Conservation (phyloP, 495 filamentous ascomycete genomes). For the Viridothelium virens region DNA sequence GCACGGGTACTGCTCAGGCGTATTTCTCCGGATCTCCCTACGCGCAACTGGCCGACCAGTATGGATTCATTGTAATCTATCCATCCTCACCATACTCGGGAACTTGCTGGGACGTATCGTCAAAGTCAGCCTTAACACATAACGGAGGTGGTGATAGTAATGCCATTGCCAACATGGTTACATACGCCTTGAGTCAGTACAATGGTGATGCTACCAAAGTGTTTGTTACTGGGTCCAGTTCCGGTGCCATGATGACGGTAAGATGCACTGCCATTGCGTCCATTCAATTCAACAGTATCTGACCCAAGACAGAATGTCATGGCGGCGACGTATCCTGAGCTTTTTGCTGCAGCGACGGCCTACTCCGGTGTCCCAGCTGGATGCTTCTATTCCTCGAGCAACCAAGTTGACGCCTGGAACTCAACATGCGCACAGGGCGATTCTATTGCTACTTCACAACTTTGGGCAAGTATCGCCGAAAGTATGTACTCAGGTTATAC, state of each 20-base stretch:
- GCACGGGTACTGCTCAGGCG: constrained; percentile 30
- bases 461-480: constrained; percentile 46
- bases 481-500: constrained; percentile 49
- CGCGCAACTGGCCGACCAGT: constrained; percentile 37
- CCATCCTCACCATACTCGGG: constrained; percentile 40
- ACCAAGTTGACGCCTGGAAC: constrained; percentile 44
- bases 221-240: constrained; percentile 47
- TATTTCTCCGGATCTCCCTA: constrained; percentile 30
- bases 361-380: constrained; percentile 56
- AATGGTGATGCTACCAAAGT: constrained; percentile 41
- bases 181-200: constrained; percentile 44
- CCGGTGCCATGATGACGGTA: constrained; percentile 52
- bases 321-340: constrained; percentile 50
- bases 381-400: constrained; percentile 46
- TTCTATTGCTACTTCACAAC: constrained; percentile 37
- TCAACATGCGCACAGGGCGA: constrained; percentile 48
- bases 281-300: neutral
- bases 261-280: neutral
- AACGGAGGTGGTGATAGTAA: constrained; percentile 45
- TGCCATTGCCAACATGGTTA: constrained; percentile 51
- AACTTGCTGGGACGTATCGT: constrained; percentile 52
- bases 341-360: constrained; percentile 49
- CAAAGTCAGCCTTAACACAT: constrained; percentile 43
- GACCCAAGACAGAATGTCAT: constrained; percentile 39
- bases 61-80: constrained; percentile 51